Evolutionary conservation across 2,329 filamentous ascomycete genomes (phyloP).

Genomic region (Diaporthe amygdali): DNA sequence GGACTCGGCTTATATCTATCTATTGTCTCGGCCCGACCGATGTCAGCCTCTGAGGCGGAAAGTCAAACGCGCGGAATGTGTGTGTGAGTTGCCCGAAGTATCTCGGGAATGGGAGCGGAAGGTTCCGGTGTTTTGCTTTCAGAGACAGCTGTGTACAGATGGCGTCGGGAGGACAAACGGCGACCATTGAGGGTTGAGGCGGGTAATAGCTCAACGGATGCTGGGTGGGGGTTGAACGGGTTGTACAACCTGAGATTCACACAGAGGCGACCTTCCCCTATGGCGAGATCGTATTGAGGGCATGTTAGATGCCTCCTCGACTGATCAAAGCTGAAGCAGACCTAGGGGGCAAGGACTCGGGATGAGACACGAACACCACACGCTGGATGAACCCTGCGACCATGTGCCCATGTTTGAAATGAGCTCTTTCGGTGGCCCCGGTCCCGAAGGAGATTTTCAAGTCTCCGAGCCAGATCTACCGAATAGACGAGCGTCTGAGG

Average conservation of each 20-base stretch:
- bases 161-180: not conserved
- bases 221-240: not conserved
- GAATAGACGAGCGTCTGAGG: not conserved
- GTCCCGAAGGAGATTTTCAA: not conserved
- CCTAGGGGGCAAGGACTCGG: not conserved
- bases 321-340: not conserved
- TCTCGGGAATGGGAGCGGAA: not conserved
- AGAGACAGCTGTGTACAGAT: not conserved
- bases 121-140: not conserved
- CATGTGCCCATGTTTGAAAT: constrained; percentile 7
- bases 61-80: not conserved
- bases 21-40: constrained; percentile 1
- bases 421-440: constrained; percentile 9
- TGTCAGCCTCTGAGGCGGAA: not conserved
- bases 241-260: not conserved
- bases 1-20: not conserved
- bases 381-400: not conserved
- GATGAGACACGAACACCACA: not conserved
- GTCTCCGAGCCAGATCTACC: not conserved
- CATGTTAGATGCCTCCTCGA: not conserved
- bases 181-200: not conserved
- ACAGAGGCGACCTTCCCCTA: not conserved
- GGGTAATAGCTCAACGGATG: not conserved
- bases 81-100: not conserved
- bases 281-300: not conserved